Percentiles rank a stretch among this genome's conserved stretches.
Conservation (phyloP, 73 alveolate genomes). For the Paraurostyla sp. region DNA sequence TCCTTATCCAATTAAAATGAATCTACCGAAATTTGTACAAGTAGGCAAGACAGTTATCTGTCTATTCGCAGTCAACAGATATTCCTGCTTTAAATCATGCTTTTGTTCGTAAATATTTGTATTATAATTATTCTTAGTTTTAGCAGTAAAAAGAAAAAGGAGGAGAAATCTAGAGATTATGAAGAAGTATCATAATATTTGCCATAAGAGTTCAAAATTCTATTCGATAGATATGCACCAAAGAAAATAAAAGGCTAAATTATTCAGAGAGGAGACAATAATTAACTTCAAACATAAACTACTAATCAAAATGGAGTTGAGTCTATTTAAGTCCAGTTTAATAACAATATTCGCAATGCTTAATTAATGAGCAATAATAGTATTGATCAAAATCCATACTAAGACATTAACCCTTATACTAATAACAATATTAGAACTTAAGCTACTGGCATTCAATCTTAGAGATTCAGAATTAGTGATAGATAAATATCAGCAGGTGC, state of each 20-base stretch:
- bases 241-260: not conserved
- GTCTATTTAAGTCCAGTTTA: too few relatives aligned
- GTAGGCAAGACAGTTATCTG: conserved; percentile 21
- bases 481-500: too few relatives aligned
- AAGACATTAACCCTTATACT: too few relatives aligned
- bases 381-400: too few relatives aligned
- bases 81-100: conserved; percentile 34
- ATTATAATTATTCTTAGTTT: not conserved
- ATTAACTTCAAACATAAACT: too few relatives aligned
- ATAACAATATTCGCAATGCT: too few relatives aligned
- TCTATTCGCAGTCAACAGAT: conserved; percentile 7
- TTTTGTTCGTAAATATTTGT: not conserved
- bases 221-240: not conserved
- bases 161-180: not conserved
- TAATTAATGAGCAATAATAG: too few relatives aligned
- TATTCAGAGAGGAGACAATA: not conserved
- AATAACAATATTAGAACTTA: too few relatives aligned
- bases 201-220: not conserved
- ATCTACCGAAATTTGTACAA: conserved; percentile 1
- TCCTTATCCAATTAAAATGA: not conserved
- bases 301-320: too few relatives aligned
- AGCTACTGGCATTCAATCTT: too few relatives aligned
- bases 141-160: not conserved
- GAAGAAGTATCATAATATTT: not conserved
- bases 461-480: too few relatives aligned